phyloP scores from a whole-genome alignment of 169 alveolate genomes.

The Plasmodium vivax region DNA sequence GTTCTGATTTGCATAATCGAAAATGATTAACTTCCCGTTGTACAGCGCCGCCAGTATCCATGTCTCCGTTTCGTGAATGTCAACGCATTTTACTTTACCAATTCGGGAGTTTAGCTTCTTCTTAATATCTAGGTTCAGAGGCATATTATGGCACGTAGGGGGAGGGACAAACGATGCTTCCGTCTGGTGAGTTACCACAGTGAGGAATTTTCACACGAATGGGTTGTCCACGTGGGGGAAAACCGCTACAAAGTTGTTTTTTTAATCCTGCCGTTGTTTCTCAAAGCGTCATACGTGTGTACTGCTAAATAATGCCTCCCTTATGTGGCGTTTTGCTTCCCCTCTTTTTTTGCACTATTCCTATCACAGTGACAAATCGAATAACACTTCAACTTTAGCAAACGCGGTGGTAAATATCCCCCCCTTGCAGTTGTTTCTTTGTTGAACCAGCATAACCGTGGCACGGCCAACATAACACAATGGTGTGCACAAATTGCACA shows the following conservation, averaged over 20 bases:
- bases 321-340: too few species aligned
- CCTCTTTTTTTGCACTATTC: background rate
- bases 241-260: background rate
- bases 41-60: conserved; percentile 96
- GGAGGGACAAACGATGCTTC: background rate
- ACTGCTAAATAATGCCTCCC: background rate
- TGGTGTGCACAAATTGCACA: background rate
- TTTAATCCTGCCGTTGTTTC: background rate
- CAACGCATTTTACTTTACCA: conserved; percentile 97
- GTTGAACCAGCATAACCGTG: background rate
- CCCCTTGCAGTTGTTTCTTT: background rate
- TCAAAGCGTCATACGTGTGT: background rate
- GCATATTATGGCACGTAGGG: conserved; percentile 80
- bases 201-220: background rate
- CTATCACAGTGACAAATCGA: background rate
- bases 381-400: background rate
- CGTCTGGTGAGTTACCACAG: background rate
- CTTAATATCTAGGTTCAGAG: conserved; percentile 94
- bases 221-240: background rate
- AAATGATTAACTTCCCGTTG: conserved; percentile 93
- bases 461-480: background rate
- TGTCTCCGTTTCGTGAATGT: conserved; percentile 95
- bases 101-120: conserved; percentile 94
- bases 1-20: conserved; percentile 91
- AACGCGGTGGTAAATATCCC: background rate